phyloP scores from a whole-genome alignment of 495 filamentous ascomycete species.

The Neurospora sp. region DNA sequence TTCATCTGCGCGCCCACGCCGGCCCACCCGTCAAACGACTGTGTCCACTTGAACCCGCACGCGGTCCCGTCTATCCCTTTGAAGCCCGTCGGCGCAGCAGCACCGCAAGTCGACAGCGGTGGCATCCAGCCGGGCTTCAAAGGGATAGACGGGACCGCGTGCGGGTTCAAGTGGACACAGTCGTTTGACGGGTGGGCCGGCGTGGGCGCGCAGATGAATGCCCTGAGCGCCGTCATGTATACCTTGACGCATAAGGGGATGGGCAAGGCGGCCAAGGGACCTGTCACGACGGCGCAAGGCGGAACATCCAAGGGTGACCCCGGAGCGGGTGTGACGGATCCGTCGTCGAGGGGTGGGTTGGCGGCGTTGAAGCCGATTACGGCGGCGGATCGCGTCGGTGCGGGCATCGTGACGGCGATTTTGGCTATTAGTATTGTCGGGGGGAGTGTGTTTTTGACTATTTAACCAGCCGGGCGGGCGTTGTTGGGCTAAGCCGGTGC shows the following conservation, averaged over 20 bases:
- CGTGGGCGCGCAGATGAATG: slow-evolving; percentile 65
- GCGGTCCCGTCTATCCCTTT: too few species aligned
- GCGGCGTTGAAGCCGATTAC: slow-evolving; percentile 32
- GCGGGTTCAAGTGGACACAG: slow-evolving; percentile 41
- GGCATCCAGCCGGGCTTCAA: slow-evolving; percentile 43
- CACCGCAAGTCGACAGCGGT: slow-evolving; percentile 34
- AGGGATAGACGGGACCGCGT: slow-evolving; percentile 40
- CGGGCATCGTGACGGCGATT: slow-evolving; percentile 53
- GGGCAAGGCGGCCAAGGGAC: slow-evolving; percentile 24
- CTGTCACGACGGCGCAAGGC: slow-evolving; percentile 47
- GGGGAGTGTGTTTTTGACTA: slow-evolving; percentile 34
- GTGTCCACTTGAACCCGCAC: too few species aligned
- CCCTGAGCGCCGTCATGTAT: slow-evolving; percentile 57
- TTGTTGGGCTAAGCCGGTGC: not conserved
- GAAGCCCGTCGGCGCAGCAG: slow-evolving; percentile 28
- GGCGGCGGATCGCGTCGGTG: slow-evolving; percentile 50
- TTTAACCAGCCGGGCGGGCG: slow-evolving; percentile 3
- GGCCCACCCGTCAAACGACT: too few species aligned
- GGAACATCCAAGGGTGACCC: slow-evolving; percentile 58
- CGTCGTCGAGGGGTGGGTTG: slow-evolving; percentile 9
- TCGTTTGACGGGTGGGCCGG: slow-evolving; percentile 37
- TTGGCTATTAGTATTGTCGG: slow-evolving; percentile 45
- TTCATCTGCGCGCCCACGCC: too few species aligned
- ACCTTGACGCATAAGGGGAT: slow-evolving; percentile 36
- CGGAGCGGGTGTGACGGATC: slow-evolving; percentile 36